Evolutionary conservation across 305 asterid genomes (phyloP), one percentile per base, ranked within the genome.

Genomic region (Salvia sclarea): DNA sequence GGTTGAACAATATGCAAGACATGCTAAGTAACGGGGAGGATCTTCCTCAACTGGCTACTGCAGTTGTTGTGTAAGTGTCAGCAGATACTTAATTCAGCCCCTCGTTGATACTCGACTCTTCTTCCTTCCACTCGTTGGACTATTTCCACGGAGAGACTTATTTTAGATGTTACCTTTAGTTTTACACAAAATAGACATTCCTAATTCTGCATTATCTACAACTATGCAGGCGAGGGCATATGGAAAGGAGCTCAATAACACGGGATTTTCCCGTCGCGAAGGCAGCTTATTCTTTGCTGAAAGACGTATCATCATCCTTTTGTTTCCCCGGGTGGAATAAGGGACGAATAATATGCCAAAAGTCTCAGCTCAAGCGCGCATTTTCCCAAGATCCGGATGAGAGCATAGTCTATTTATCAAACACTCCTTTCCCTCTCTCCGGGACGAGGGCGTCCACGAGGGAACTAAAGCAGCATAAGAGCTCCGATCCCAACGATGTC

Each of bases 301-400:
- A 83, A 76, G 93, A 94, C 40, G 75, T 91, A 66, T 91, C 96
- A 53, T 63, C 99, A 43, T 76, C 92, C 47, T 94, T 94, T 69
- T 70, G 84, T 82, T 89, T 80, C 75, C 96, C 99, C 8, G 96
- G 92, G 33, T 91, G 97, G 99, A 91, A 89, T 65, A 91, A 87
- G 85, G 97, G 99, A n/a, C 76, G 99, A 60, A 89, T 94, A 55
- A 77, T 85, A 76, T 91, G 99, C 70, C 99, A 84, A 69, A 86
- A 83, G 76, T 48, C 97, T 76, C 96, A 87, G 80, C 88, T 94
- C 17, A 91, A 87, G 80, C 92, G 89, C 17, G 12, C 79, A 21
- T 80, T 88, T 64, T 68, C 87, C 2, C 80, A 80, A 47, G 84
- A 68, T 55, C 78, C 91, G 11, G 82, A 83, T 25, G 78, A 76